Conservation (phyloP, 176 grass and related monocot genomes). For the Triticum dicoccoides region DNA sequence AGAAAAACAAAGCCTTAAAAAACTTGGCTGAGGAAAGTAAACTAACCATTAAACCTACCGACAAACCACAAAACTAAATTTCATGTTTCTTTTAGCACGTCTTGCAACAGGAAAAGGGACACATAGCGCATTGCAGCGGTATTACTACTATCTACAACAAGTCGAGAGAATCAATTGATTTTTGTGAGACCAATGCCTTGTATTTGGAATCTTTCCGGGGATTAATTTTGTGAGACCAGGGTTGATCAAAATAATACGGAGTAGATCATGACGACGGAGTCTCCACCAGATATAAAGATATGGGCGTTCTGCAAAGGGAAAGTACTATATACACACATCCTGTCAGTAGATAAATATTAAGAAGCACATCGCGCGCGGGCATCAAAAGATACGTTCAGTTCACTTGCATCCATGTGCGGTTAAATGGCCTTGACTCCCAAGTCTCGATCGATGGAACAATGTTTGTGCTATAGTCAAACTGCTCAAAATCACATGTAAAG, state of each 20-base stretch:
- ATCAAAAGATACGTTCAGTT: slow-evolving; percentile 5
- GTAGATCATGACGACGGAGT: background rate
- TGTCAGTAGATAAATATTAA: background rate
- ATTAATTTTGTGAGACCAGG: background rate
- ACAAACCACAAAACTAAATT: too few species aligned
- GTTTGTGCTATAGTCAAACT: slow-evolving; percentile 12
- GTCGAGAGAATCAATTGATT: background rate
- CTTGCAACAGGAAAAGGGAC: too few species aligned
- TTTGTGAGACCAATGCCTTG: slow-evolving; percentile 3
- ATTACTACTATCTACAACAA: background rate
- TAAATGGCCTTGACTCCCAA: slow-evolving; percentile 9
- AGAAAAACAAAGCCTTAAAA: too few species aligned
- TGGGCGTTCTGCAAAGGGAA: background rate
- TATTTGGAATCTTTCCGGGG: background rate
- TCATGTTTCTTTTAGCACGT: too few species aligned
- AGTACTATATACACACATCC: background rate
- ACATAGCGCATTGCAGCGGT: too few species aligned
- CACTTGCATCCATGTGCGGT: slow-evolving; percentile 16
- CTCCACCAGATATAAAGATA: background rate
- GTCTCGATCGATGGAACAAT: slow-evolving; percentile 14
- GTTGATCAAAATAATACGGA: background rate
- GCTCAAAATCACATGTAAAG: background rate
- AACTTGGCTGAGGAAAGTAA: too few species aligned
- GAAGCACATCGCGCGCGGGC: background rate
- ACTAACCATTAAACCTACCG: too few species aligned